Percentiles rank a stretch among this genome's conserved stretches.
Evolutionary conservation across 352 stramenopile species (phyloP).

Genomic region (Lagenidium sp.): DNA sequence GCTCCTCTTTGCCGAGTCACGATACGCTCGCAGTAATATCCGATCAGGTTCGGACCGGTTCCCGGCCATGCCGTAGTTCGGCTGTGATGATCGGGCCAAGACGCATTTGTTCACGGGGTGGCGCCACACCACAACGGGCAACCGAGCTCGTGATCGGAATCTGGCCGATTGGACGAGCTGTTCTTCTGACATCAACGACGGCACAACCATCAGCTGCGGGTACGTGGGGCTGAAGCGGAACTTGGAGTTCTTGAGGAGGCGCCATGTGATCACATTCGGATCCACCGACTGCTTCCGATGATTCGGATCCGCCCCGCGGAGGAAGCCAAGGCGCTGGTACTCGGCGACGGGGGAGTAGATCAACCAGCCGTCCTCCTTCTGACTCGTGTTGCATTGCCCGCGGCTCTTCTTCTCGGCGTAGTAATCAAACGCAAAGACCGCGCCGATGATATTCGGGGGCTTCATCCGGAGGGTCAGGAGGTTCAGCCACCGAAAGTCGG

Average conservation of each 20-base stretch:
- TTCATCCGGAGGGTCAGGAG: conserved; percentile 72
- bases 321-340: conserved; percentile 77
- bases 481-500: conserved; percentile 75
- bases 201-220: conserved; percentile 92
- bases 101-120: conserved; percentile 88
- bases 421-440: conserved; percentile 79
- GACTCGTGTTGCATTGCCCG: conserved; percentile 9
- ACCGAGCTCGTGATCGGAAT: conserved; percentile 90
- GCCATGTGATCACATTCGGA: conserved; percentile 52
- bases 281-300: conserved; percentile 12
- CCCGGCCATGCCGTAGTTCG: conserved; percentile 94
- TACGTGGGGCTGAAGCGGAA: conserved; percentile 93
- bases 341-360: conserved; percentile 75
- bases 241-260: conserved; percentile 84
- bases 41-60: conserved; percentile 92
- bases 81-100: conserved; percentile 93
- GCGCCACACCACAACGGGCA: conserved; percentile 91
- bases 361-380: conserved; percentile 76
- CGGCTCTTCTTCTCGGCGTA: conserved; percentile 59
- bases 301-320: conserved; percentile 28
- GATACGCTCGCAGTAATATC: conserved; percentile 76
- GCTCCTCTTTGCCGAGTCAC: conserved; percentile 79
- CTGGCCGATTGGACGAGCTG: conserved; percentile 81
- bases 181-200: conserved; percentile 89
- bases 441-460: conserved; percentile 60